These are phyloP conservation scores for Pleurozium schreberi DNA, from an alignment of 225 moss, liverwort and hornwort species.

Conservation along the genomic window DNA sequence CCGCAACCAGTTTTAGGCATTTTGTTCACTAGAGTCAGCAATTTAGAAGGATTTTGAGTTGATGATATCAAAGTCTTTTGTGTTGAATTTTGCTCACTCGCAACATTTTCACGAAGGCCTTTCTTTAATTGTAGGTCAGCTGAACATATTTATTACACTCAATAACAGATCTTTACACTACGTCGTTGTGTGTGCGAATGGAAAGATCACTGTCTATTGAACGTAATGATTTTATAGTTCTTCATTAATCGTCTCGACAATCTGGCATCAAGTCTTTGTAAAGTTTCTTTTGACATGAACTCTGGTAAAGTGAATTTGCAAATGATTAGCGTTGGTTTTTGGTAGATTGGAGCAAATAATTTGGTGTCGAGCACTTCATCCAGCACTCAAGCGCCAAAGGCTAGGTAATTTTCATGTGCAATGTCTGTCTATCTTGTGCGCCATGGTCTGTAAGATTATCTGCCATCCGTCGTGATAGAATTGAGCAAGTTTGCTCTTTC, in stretches of 20 bases:
- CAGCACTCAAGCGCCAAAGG: conserved; percentile 11
- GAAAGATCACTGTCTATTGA: background rate
- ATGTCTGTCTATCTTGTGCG: background rate
- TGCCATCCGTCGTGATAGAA: background rate
- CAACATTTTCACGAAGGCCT: background rate
- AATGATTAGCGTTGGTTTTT: background rate
- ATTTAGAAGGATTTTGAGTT: background rate
- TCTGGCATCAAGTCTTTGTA: background rate
- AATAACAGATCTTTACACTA: background rate
- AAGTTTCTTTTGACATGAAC: background rate
- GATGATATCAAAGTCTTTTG: background rate
- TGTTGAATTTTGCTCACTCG: background rate
- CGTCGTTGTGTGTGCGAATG: background rate
- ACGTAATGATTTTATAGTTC: background rate
- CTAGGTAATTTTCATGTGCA: conserved; percentile 26
- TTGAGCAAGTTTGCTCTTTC: background rate
- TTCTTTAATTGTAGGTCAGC: background rate
- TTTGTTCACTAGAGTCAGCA: background rate
- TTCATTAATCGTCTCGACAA: background rate
- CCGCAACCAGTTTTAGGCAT: background rate
- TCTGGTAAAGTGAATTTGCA: background rate
- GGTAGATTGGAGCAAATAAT: conserved; percentile 28
- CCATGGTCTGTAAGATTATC: background rate
- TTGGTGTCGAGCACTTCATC: conserved; percentile 11
- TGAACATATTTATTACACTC: background rate